Evolutionary conservation across 1,284 basidiomycete genomes (phyloP), one percentile per base, ranked within the genome.

Genomic region (Farysia itapuensis): DNA sequence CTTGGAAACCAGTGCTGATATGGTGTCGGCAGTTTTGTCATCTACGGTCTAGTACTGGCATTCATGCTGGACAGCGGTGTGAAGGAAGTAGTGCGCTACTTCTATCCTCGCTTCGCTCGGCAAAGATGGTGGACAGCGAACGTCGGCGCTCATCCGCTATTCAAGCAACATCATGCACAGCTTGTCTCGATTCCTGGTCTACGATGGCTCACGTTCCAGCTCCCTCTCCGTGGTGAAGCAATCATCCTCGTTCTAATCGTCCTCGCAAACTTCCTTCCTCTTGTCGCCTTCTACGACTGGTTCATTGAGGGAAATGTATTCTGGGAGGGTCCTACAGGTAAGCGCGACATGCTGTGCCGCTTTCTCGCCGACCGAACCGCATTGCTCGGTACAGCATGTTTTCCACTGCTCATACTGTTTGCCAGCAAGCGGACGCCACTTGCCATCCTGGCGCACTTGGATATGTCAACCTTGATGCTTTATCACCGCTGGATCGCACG

Each of bases 401-500:
- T 74, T 4, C 75, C 76, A 2, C 56, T 77, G 30, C 52, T 76
- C 14, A 56, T 77, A 30, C 38, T 77, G 12, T 64, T 77, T 30
- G 69, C 74, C 1, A 71, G 69, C n/a, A 64, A 77, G 7, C 68
- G 76, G 41, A 74, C 68, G 14, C 64, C 74, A 14, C 16, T 77
- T 5, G 47, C 64, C 2, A 64, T 66, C 41, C 18, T 77, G 31
- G 67, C 65, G 0, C 63, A 72, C 3, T 42, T 71, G 25, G 15
- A 46, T 24, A 76, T 74, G 54, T 61, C 69, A 26, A 70, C 61
- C 11, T 42, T 70, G 19, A 73, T 77, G 47, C 52, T 77, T 2
- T 70, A 69, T 20, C 77, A 78, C 28, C 66, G 76, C 8, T 76
- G 73, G 73, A 58, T 78, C 7, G 69, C 72, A 1, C 37, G 75